phyloP scores from a whole-genome alignment of 495 filamentous ascomycete genomes.

The Astrothelium macrocarpum region DNA sequence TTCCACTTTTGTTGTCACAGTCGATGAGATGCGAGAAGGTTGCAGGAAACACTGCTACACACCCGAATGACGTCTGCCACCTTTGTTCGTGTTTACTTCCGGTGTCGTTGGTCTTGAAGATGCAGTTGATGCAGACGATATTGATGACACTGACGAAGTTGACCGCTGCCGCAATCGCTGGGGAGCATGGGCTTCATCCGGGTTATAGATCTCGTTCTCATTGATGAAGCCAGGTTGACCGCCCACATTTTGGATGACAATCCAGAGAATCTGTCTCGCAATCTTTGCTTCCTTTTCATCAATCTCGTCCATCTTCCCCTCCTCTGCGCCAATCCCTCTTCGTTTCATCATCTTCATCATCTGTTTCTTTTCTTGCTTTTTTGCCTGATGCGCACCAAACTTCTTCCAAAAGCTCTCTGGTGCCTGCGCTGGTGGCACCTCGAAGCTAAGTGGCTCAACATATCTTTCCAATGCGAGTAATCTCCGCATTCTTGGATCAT shows the following conservation, averaged over 20 bases:
- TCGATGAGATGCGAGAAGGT: neutral
- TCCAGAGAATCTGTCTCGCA: neutral
- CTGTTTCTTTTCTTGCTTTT: neutral
- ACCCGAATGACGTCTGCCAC: neutral
- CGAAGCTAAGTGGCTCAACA: neutral
- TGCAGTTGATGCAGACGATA: neutral
- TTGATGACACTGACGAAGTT: neutral
- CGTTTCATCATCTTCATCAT: slow-evolving; percentile 3
- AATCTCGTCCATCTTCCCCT: neutral
- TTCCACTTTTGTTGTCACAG: too few relatives aligned
- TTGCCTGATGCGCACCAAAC: neutral
- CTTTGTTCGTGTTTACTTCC: neutral
- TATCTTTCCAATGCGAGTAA: neutral
- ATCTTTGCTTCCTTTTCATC: neutral
- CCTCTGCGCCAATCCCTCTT: neutral
- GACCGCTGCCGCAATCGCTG: neutral
- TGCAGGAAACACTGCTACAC: neutral
- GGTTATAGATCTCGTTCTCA: neutral
- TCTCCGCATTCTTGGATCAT: neutral
- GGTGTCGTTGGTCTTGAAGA: neutral
- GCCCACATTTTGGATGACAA: neutral
- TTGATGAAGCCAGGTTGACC: neutral
- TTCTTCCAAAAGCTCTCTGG: neutral
- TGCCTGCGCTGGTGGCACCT: neutral
- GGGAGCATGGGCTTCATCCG: neutral